These are phyloP conservation scores for Fusarium staphyleae DNA, from an alignment of 2,329 filamentous ascomycete species.

Conservation along the genomic window DNA sequence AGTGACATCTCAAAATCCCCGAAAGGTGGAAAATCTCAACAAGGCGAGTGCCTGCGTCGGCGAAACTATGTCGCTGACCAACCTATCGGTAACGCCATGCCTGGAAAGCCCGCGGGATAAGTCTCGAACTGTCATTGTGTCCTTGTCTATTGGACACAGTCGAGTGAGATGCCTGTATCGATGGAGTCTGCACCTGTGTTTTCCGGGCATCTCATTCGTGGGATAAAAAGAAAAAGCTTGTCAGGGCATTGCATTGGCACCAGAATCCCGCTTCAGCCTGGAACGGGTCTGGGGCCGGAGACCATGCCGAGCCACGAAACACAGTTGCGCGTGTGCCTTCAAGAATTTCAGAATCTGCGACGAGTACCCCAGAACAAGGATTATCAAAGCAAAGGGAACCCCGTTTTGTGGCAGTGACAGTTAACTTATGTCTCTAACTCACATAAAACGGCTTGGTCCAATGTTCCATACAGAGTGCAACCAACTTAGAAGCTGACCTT, in stretches of 20 bases:
- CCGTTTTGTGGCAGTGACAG: slow-evolving; percentile 11
- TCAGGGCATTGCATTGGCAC: slow-evolving; percentile 6
- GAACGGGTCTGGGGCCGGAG: slow-evolving; percentile 27
- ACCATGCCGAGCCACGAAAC: slow-evolving; percentile 31
- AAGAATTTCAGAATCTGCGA: slow-evolving; percentile 35
- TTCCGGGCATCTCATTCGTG: slow-evolving; percentile 29
- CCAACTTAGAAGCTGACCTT: slow-evolving; percentile 2
- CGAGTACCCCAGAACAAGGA: slow-evolving; percentile 14
- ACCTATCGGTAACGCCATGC: slow-evolving; percentile 10
- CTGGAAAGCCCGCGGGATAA: slow-evolving; percentile 20
- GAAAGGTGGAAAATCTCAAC: slow-evolving; percentile 27
- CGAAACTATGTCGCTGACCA: slow-evolving; percentile 24
- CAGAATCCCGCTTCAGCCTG: slow-evolving; percentile 14
- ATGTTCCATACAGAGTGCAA: too few relatives aligned
- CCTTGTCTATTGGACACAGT: slow-evolving; percentile 21
- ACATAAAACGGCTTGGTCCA: slow-evolving; percentile 1
- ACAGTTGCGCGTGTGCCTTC: slow-evolving; percentile 8
- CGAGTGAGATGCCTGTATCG: slow-evolving; percentile 1
- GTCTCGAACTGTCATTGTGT: slow-evolving; percentile 14
- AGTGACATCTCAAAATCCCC: neutral
- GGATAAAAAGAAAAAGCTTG: slow-evolving; percentile 17
- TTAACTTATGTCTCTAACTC: too few relatives aligned
- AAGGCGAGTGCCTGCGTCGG: slow-evolving; percentile 8
- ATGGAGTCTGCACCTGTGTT: slow-evolving; percentile 3
- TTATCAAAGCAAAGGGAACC: slow-evolving; percentile 1